phyloP scores from a whole-genome alignment of 345 rosid genomes.

The Eucalyptus polyanthemos region DNA sequence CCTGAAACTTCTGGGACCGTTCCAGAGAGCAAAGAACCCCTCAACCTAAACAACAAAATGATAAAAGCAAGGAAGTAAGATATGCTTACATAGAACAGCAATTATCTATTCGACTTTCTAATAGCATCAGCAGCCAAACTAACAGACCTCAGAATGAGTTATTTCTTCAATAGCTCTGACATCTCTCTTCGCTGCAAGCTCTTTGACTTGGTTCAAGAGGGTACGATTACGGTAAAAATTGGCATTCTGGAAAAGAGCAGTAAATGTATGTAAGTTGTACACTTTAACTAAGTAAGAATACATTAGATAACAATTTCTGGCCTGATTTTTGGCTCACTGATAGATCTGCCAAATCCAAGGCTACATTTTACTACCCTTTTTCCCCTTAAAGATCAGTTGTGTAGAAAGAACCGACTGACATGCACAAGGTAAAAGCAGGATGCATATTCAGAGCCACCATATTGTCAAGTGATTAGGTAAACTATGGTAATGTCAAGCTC shows the following conservation, averaged over 20 bases:
- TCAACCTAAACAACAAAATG: conserved; percentile 38
- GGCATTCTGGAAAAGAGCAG: conserved; percentile 29
- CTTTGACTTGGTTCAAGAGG: conserved; percentile 38
- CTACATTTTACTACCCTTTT: neutral
- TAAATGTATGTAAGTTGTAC: too few species aligned
- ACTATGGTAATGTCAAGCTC: neutral
- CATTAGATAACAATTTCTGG: neutral
- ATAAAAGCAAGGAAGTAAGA: neutral
- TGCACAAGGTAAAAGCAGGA: neutral
- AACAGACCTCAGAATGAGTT: conserved; percentile 35
- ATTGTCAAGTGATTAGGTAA: neutral
- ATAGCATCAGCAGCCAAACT: neutral
- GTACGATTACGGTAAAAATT: conserved; percentile 27
- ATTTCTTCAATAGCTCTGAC: conserved; percentile 41
- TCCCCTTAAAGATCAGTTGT: neutral
- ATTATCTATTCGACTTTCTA: neutral
- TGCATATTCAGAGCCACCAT: neutral
- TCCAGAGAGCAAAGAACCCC: conserved; percentile 72
- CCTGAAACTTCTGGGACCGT: conserved; percentile 48
- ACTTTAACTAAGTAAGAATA: neutral
- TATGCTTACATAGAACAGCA: neutral
- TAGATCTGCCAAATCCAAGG: neutral
- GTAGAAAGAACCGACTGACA: neutral
- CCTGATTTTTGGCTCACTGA: neutral
- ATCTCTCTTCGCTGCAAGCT: conserved; percentile 41